Evolutionary conservation across 2,329 filamentous ascomycete genomes (phyloP), one percentile per base, ranked within the genome.

Genomic region (Plectosphaerella sp.): DNA sequence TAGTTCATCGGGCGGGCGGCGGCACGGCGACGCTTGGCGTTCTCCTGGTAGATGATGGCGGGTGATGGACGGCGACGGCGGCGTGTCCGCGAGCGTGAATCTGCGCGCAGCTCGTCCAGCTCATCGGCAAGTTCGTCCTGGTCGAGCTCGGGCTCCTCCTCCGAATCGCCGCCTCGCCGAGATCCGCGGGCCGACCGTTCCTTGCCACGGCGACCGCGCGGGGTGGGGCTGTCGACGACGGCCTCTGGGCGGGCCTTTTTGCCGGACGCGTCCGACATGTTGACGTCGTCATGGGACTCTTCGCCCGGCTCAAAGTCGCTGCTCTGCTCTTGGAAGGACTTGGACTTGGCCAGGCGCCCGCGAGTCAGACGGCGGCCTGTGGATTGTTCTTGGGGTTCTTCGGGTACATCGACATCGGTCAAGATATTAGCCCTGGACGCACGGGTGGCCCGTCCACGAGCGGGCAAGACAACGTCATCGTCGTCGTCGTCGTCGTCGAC

Each of bases 1-100:
- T 97, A 97, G 66, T 96, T 89, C 28, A 94, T 88, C 47, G 82
- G 79, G 58, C 88, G 86, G 35, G 81, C 69, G 50, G 83, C 74
- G 25, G 75, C 73, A 25, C 82, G 78, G 41, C 79, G 75, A 45
- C 79, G 76, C 50, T 76, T 76, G 18, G 73, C 69, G 9, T 69
- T 73, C 58, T 82, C 70, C 70, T 88, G 76, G 63, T 87, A 80
- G 48, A 83, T 69, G 58, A 88, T 77, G 59, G 80, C 70, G 53
- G 79, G 72, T 16, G 82, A 78, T 59, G 82, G 74, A 58, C 80
- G 62, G 58, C 73, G 70, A 58, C 79, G 69, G 51, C 79, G 76
- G 24, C 79, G 75, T 5, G 43, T 28, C 15, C 48, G 37, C 15
- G 77, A 71, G 36, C 74, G 73, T 7, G 80, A 82, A 52, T 76